phyloP scores from a whole-genome alignment of 1,284 basidiomycete species.

The Apiotrichum laibachii region DNA sequence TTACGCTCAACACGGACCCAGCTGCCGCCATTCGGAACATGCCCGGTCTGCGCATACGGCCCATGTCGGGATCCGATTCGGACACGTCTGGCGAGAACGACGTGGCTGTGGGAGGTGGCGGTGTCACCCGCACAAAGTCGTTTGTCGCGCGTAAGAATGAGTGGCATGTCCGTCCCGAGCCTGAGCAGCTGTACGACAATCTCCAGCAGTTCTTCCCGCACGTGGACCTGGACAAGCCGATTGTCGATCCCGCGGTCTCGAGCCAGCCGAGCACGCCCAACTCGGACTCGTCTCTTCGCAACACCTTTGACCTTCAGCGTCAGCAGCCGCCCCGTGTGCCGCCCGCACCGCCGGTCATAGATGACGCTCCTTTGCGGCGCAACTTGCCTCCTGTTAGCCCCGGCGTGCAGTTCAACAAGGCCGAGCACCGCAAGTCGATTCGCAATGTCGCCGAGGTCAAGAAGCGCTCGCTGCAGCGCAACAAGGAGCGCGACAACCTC shows the following conservation, averaged over 20 bases:
- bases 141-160: conserved; percentile 1
- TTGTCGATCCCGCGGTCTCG: conserved; percentile 72
- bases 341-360: not conserved
- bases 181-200: conserved; percentile 90
- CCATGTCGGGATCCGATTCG: conserved; percentile 2
- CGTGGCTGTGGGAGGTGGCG: not conserved
- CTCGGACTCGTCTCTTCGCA: conserved; percentile 32
- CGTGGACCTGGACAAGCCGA: conserved; percentile 92
- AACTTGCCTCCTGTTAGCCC: conserved; percentile 30
- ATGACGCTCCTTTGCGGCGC: not conserved
- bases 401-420: conserved; percentile 37
- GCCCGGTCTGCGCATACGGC: not conserved
- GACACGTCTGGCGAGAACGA: conserved; percentile 3
- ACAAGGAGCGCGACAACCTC: conserved; percentile 7
- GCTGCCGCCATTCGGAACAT: not conserved
- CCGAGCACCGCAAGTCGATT: conserved; percentile 70
- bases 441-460: conserved; percentile 68
- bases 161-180: conserved; percentile 66
- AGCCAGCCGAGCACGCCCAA: conserved; percentile 61
- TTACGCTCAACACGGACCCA: conserved; percentile 32
- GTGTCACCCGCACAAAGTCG: not conserved
- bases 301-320: conserved; percentile 10
- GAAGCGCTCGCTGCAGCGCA: conserved; percentile 23
- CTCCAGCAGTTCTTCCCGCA: conserved; percentile 94
- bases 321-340: not conserved